Evolutionary conservation across 345 rosid genomes (phyloP), one percentile per base, ranked within the genome.

Genomic region (Firmiana major): DNA sequence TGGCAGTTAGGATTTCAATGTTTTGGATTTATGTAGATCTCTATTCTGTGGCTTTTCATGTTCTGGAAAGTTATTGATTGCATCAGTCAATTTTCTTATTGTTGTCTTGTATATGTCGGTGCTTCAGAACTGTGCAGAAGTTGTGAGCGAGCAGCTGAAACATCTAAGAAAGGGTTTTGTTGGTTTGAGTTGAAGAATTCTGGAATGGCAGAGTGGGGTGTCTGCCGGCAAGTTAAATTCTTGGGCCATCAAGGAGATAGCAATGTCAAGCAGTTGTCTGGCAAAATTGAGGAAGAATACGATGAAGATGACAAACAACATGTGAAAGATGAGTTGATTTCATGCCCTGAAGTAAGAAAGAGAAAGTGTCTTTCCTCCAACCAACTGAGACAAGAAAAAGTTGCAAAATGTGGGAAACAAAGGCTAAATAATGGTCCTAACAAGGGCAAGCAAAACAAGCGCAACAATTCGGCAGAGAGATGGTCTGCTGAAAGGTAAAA

Each of bases 401-500:
- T 79, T 65, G 34, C 75, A 59, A 81, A 84, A 59, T 28, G 48
- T 64, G 72, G 68, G 0, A 81, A 67, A 19, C 54, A 59, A 59
- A 82, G 45, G 57, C 36, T 34, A 77, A 75, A 26, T 75, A 67
- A 55, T 62, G 34, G 42, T 38, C 38, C 71, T 55, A 28, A 17
- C 70, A 84, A 71, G 68, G 3, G 55, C 58, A 81, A 77, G 85
- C 76, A 57, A 59, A 77, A 16, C 43, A 92, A 79, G 79, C 77
- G 19, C 13, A 78, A 78, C 0, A 49, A 55, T 38, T 5, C 77
- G 34, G 45, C 72, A 0, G 82, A 83, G 46, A 86, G 97, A 82
- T 92, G 98, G 98, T 86, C 93, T 45, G 69, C 55, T 15, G 94
- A 90, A 68, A 90, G 98, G 98, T 93, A 77, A 38, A 26, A 40